Evolutionary conservation across 331 rosid genomes (phyloP).

Genomic region (Dryas integrifolia): DNA sequence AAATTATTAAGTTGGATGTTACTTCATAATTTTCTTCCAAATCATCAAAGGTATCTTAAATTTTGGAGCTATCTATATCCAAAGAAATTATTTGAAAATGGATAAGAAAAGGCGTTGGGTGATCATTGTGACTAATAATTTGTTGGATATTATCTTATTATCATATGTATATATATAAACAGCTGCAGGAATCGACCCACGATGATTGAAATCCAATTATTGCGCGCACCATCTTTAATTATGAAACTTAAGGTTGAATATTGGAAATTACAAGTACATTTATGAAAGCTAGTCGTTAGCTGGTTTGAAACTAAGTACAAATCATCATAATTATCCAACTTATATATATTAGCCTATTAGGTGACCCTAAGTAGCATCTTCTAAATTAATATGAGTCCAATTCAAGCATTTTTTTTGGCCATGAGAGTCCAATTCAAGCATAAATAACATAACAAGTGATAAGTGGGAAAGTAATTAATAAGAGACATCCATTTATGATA

Average conservation of each 20-base stretch:
- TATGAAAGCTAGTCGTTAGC: too few relatives aligned
- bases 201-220: slow-evolving; percentile 3
- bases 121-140: not conserved
- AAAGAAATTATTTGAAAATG: not conserved
- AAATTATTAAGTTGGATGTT: not conserved
- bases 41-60: not conserved
- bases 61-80: not conserved
- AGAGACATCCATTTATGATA: too few relatives aligned
- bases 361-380: too few relatives aligned
- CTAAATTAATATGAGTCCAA: too few relatives aligned
- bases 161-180: not conserved
- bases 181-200: not conserved
- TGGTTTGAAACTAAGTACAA: too few relatives aligned
- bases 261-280: not conserved
- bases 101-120: not conserved
- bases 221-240: not conserved
- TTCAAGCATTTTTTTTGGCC: too few relatives aligned
- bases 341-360: too few relatives aligned
- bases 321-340: too few relatives aligned
- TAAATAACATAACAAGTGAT: too few relatives aligned
- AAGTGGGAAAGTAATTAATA: too few relatives aligned
- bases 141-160: not conserved
- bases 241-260: not conserved
- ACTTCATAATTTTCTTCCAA: not conserved
- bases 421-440: too few relatives aligned